Evolutionary conservation across 441 rosid species (phyloP), one percentile per base, ranked within the genome.

Genomic region (Cnidoscolus chayamansa): DNA sequence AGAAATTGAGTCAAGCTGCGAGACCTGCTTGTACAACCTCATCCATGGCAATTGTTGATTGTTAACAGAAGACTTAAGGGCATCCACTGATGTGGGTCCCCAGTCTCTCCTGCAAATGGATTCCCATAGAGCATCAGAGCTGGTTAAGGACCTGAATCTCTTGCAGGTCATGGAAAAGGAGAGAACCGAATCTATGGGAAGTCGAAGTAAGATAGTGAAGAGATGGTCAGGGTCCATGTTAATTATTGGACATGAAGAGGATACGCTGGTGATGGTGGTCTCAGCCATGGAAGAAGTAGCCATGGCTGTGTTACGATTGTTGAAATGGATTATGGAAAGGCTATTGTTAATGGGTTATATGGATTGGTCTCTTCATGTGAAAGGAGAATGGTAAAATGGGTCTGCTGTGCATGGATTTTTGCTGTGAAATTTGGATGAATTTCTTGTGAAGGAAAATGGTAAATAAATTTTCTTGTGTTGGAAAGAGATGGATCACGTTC

Each of bases 121-220:
- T 69, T 94, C 92, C 98, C 98, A 94, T 30, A 94, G 81, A 10
- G 85, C 25, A 68, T 92, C 88, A 63, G 89, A 88, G 66, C 58
- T 76, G 8, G 88, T 76, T 13, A 92, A 62, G 1, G 87, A 71
- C 72, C 83, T 83, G 80, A 87, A 84, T 53, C 84, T 82, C 82
- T 87, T 89, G 80, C 97, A 88, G 40, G 94, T 89, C 87, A 80
- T 77, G 48, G 89, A 73, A 82, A 94, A 87, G 55, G 88, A 88
- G 54, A 92, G 80, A 75, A 92, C 70, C 16, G 97, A 94, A 66
- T 89, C 94, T 1, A 86, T 58, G 4, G 97, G 98, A 25, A 94
- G 93, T 43, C 82, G 85, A 63, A 90, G 92, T 81, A 94, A 64
- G 89, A 90, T 82, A 19, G 92, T 74, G 30, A 88, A 85, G 77